These are phyloP conservation scores for Myochromella boudieri DNA, from an alignment of 768 basidiomycete species.

Conservation along the genomic window DNA sequence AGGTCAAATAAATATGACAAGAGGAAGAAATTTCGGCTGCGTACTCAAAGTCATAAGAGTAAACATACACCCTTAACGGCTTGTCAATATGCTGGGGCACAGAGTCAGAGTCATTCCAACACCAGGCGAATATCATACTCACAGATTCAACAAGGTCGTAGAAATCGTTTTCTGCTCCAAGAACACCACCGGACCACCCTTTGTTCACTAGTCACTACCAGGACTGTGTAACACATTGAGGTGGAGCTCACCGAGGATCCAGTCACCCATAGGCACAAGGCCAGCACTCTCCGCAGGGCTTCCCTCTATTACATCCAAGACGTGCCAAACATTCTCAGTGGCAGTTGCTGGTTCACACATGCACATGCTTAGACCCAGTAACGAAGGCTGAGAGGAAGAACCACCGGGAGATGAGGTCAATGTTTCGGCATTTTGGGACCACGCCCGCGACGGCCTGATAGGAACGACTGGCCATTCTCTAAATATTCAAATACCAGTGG, in stretches of 20 bases:
- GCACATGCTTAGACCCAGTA: conserved; percentile 93
- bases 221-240: neutral
- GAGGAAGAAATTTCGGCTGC: conserved; percentile 28
- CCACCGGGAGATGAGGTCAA: conserved; percentile 38
- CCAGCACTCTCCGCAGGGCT: conserved; percentile 96
- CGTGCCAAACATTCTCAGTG: conserved; percentile 96
- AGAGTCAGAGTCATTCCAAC: conserved; percentile 4
- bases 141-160: conserved; percentile 94
- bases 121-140: conserved; percentile 24
- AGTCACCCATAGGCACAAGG: conserved; percentile 84
- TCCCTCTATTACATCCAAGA: conserved; percentile 94
- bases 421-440: conserved; percentile 53
- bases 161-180: conserved; percentile 92
- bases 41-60: conserved; percentile 95
- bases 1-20: conserved; percentile 9
- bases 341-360: conserved; percentile 89
- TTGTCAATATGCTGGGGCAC: conserved; percentile 81
- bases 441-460: conserved; percentile 80
- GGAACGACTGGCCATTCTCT: conserved; percentile 61
- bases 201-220: conserved; percentile 57
- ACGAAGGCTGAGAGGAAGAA: conserved; percentile 66
- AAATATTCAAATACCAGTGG: conserved; percentile 1
- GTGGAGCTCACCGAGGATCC: conserved; percentile 39
- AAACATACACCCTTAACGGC: conserved; percentile 91
- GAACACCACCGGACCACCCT: conserved; percentile 93